Base-by-base conservation (phyloP, 1,284 basidiomycete genomes). In the Dichomitus squalens region DNA sequence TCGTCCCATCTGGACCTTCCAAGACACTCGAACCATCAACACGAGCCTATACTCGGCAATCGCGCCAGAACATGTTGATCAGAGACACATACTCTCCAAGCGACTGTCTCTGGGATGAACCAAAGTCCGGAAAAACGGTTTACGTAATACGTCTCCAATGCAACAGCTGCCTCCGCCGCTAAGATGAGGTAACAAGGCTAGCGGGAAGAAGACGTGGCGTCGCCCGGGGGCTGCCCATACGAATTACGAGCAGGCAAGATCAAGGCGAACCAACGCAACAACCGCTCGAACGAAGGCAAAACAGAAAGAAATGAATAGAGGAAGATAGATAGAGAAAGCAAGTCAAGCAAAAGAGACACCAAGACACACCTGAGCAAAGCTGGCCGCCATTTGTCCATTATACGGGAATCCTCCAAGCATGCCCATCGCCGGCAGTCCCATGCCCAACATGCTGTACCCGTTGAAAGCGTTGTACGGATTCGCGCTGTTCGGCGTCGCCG, bases 391-490 rank as follows among this genome's bases (percentile, higher is more conserved):
- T 68, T 89, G 87, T 35, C 75, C 79, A 62, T 79, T 78, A 74
- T 90, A 90, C n/a, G 85, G 82, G 74, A 90, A 90, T 20, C 80
- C 83, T 49, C 70, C 72, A 55, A 88, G 75, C 76, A 90, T 83
- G 56, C 80, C 81, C 78, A 91, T 86, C 49, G 76, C 79, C 7
- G 86, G 86, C 65, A 88, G 78, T 52, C 86, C 85, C 86, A 91
- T 90, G 18, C 84, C 85, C 41, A 90, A 78, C 85, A 92, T 88
- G 59, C 81, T 86, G 72, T 91, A 91, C 9, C 81, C 83, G 58
- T 78, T 82, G 61, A 85, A 86, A 38, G 74, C 76, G 53, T 75
- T 78, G 64, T 87, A 88, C 51, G 68, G 72, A 71, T 60, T 76
- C 72, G 55, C 76, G 75, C 38, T 74, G 73, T 59, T 64, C 55